Percentiles rank a stretch among this genome's conserved stretches.
Conservation (phyloP, 73 alveolate genomes). For the Urostyla sp. region DNA sequence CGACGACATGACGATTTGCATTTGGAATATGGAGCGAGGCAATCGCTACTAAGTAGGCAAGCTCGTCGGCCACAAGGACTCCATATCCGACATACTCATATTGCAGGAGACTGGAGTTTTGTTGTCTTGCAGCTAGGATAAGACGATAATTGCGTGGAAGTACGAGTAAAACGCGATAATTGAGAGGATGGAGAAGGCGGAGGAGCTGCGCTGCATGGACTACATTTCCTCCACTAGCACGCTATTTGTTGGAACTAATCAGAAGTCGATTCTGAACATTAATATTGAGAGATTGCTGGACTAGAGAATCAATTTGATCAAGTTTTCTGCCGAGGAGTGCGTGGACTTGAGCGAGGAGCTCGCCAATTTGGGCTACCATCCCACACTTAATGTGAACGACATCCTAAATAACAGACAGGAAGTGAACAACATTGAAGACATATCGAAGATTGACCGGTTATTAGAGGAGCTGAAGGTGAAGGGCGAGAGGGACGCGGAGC, state of each 20-base stretch:
- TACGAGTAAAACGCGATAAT: conserved; percentile 46
- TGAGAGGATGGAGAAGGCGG: conserved; percentile 74
- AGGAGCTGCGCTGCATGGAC: conserved; percentile 82
- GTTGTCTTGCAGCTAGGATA: conserved; percentile 78
- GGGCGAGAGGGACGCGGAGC: conserved; percentile 47
- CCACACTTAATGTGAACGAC: conserved; percentile 22
- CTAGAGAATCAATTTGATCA: conserved; percentile 29
- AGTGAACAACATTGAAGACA: conserved; percentile 43
- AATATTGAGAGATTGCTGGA: conserved; percentile 67
- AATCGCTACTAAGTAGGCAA: conserved; percentile 61
- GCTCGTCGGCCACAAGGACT: conserved; percentile 73
- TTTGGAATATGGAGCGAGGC: conserved; percentile 86
- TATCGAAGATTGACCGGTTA: conserved; percentile 53
- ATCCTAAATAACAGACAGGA: conserved; percentile 32
- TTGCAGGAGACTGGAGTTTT: conserved; percentile 85
- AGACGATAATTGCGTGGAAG: conserved; percentile 79
- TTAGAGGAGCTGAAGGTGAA: conserved; percentile 39
- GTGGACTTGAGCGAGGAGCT: not conserved
- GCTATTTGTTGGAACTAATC: conserved; percentile 88
- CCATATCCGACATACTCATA: conserved; percentile 68
- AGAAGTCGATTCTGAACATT: conserved; percentile 72
- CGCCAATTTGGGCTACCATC: conserved; percentile 6
- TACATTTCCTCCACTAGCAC: conserved; percentile 73
- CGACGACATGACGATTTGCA: conserved; percentile 85
- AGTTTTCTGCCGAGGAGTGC: conserved; percentile 36